Conservation (phyloP, 2,329 filamentous ascomycete genomes). For the Penicillium sp. region DNA sequence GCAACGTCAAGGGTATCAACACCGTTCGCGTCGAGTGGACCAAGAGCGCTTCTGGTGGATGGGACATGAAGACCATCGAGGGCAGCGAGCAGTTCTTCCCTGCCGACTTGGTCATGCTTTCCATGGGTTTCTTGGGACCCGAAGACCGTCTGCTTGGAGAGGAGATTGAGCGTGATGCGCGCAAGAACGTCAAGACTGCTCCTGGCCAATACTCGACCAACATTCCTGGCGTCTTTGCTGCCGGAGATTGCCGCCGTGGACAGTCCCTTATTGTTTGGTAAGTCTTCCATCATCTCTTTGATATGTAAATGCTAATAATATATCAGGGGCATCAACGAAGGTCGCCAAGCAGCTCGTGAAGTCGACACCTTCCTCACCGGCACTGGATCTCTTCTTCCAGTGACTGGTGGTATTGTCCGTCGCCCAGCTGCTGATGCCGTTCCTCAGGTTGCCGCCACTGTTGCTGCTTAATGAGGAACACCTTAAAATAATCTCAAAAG, state of each 20-base stretch:
- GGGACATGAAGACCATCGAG: slow-evolving; percentile 98
- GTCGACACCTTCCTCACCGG: slow-evolving; percentile 83
- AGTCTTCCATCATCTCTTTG: slow-evolving; percentile 34
- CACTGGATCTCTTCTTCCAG: slow-evolving; percentile 70
- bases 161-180: slow-evolving; percentile 83
- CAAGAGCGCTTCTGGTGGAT: slow-evolving; percentile 79
- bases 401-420: slow-evolving; percentile 91
- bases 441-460: slow-evolving; percentile 23
- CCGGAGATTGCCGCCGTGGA: slow-evolving; percentile 89
- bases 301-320: slow-evolving; percentile 12
- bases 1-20: slow-evolving; percentile 92
- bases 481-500: neutral
- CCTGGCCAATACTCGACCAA: slow-evolving; percentile 86
- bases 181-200: slow-evolving; percentile 95
- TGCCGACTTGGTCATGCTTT: slow-evolving; percentile 86
- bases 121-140: slow-evolving; percentile 95
- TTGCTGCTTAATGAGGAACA: slow-evolving; percentile 10
- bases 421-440: slow-evolving; percentile 56
- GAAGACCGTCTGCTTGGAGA: slow-evolving; percentile 83
- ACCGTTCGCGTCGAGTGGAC: slow-evolving; percentile 95
- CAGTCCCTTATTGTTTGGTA: slow-evolving; percentile 96
- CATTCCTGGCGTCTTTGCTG: slow-evolving; percentile 82
- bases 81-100: slow-evolving; percentile 95
- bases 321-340: slow-evolving; percentile 88
- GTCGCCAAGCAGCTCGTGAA: slow-evolving; percentile 85